phyloP scores from a whole-genome alignment of 345 rosid species.

The Corchorus capsularis region DNA sequence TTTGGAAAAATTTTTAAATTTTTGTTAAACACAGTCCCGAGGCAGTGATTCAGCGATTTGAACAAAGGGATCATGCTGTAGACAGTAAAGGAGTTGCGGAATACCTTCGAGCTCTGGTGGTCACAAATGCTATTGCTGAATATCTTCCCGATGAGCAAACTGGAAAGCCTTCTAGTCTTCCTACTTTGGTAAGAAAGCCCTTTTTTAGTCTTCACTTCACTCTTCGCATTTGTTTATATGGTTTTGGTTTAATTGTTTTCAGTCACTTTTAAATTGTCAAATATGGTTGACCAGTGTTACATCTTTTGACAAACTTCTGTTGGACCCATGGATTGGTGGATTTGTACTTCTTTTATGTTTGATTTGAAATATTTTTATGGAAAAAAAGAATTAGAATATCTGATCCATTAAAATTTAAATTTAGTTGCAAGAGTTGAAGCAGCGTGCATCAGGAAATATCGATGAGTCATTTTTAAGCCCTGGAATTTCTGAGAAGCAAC shows the following conservation, averaged over 20 bases:
- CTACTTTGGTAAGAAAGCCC: slow-evolving; percentile 59
- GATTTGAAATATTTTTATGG: not conserved
- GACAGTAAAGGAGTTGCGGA: slow-evolving; percentile 92
- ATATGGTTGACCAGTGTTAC: not conserved
- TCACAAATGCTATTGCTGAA: slow-evolving; percentile 77
- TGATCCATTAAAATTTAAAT: slow-evolving; percentile 30
- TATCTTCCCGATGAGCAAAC: slow-evolving; percentile 91
- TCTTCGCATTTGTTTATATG: not conserved
- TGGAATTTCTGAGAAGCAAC: slow-evolving; percentile 90
- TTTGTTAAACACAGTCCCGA: slow-evolving; percentile 61
- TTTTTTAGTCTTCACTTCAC: no score
- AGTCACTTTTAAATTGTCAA: not conserved
- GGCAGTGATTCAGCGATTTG: slow-evolving; percentile 86
- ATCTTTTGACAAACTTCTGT: not conserved
- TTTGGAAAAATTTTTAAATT: not conserved
- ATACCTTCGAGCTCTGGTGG: slow-evolving; percentile 85
- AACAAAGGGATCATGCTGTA: slow-evolving; percentile 74
- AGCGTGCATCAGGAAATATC: slow-evolving; percentile 72
- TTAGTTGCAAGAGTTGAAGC: slow-evolving; percentile 94
- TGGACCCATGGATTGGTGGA: not conserved
- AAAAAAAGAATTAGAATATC: not conserved
- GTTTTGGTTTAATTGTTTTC: not conserved
- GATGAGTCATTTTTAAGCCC: slow-evolving; percentile 78
- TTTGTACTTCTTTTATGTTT: not conserved
- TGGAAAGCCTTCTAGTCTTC: slow-evolving; percentile 84